Conservation (phyloP, 306 rosid genomes). For the Prunus kanzakura region DNA sequence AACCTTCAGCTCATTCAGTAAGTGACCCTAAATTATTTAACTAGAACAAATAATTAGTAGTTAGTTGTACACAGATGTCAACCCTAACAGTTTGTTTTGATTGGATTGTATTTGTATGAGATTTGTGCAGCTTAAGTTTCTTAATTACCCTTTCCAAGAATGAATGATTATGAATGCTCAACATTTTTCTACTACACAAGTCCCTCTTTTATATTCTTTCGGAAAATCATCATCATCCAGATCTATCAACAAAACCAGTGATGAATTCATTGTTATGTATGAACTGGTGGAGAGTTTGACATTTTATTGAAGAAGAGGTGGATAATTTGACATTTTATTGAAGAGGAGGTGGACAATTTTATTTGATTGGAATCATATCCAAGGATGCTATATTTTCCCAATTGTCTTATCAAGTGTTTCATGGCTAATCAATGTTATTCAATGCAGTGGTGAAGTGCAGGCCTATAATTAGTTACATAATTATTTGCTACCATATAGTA, state of each 20-base stretch:
- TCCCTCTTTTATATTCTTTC: not conserved
- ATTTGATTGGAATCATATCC: not conserved
- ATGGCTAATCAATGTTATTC: not conserved
- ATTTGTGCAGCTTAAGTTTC: too few species aligned
- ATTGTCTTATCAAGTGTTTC: not conserved
- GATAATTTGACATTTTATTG: not conserved
- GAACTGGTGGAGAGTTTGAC: not conserved
- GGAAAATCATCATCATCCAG: not conserved
- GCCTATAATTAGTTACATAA: too few species aligned
- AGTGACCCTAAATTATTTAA: not conserved
- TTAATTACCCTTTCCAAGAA: too few species aligned
- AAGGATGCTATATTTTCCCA: not conserved
- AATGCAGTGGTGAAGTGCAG: not conserved
- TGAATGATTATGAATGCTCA: too few species aligned
- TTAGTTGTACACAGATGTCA: not conserved
- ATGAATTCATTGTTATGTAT: not conserved
- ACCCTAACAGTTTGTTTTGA: not conserved
- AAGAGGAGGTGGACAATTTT: not conserved
- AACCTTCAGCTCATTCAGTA: slow-evolving; percentile 8
- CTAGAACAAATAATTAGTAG: not conserved
- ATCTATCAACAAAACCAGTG: not conserved
- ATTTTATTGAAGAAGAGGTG: not conserved
- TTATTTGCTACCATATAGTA: not conserved
- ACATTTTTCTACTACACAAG: not conserved
- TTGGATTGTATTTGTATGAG: too few species aligned